Base-by-base conservation (phyloP, 768 basidiomycete genomes). In the Psilocybe azurescens region DNA sequence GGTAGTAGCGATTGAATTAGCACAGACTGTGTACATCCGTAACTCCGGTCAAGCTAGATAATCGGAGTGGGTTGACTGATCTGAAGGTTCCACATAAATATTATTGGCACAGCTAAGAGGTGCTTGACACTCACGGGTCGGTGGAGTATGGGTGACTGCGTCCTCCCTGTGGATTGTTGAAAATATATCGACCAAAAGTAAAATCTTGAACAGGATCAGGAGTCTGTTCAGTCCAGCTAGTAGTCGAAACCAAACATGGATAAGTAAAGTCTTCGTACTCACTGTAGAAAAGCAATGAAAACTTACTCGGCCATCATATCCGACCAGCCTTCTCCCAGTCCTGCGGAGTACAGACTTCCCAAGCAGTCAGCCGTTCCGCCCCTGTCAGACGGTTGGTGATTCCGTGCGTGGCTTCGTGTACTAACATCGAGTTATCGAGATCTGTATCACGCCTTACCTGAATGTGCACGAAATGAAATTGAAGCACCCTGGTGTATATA, bases 261-360 rank as follows among this genome's bases (percentile, higher is more conserved):
- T 18, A 24, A 18, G 18, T 30, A 28, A 38, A 38, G 13, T 38
- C 5, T 5, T 38, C 36, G 36, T 38, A 38, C 18, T 28, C 54
- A 41, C 9, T 11, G 7, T 1, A 41, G 13, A 14, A 36, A 28
- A 20, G 9, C 5, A 13, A 38, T 41, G 11, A 32, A 56, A 41
- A 59, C 68, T 7, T 54, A 75, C 75, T 74, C 72, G 18, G 75
- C 75, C 64, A 75, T 67, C 38, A 75, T 73, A 72, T 85, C 85
- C n/a, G 80, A 80, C 86, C 85, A 86, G 24, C 72, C 85, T 74
- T 88, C 87, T 51, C 86, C 86, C 81, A 87, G 81, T 28, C 86
- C 86, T 20, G 85, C 83, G 16, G 85, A 78, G 68, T 86, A 85
- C 38, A 77, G 79, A 44, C 79, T 83, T 67, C 85, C 83, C 59